These are phyloP conservation scores for Rhodotorula diobovata DNA, from an alignment of 768 basidiomycete species.

Conservation along the genomic window DNA sequence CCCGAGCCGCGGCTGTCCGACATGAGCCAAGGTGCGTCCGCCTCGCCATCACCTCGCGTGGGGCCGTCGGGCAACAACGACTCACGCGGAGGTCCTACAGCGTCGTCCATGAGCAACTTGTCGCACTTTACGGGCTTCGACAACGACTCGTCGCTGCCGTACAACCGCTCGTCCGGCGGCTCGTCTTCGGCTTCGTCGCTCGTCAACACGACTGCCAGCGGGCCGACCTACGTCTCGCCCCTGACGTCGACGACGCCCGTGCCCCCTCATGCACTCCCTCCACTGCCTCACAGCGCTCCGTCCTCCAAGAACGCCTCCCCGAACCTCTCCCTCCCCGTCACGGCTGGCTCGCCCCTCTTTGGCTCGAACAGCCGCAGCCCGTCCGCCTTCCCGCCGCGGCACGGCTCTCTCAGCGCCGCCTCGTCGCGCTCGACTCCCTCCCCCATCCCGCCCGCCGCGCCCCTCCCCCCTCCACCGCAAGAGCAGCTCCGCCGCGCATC, in stretches of 20 bases:
- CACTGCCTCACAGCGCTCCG: not conserved
- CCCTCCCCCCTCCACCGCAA: not conserved
- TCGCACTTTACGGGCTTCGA: not conserved
- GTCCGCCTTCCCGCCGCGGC: not conserved
- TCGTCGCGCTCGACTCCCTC: not conserved
- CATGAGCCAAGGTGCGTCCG: constrained; percentile 2
- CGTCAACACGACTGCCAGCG: not conserved
- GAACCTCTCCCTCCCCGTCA: not conserved
- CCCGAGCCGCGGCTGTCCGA: not conserved
- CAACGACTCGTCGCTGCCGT: not conserved
- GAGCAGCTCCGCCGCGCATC: not conserved
- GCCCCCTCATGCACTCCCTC: not conserved
- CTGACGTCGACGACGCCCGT: not conserved
- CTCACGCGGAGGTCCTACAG: not conserved
- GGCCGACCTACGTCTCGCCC: not conserved
- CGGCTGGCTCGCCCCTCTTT: not conserved
- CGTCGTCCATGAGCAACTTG: not conserved
- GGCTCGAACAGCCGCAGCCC: not conserved
- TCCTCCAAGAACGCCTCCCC: not conserved
- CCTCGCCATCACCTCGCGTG: fast-evolving
- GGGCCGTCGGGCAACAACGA: not conserved
- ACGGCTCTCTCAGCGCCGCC: not conserved
- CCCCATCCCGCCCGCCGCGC: not conserved
- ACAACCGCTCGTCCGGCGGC: not conserved
- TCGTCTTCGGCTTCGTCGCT: not conserved